A percentile compares a stretch with the other conserved stretches of the same genome.
Evolutionary conservation across 2,329 filamentous ascomycete genomes (phyloP).

Genomic region (Huntiella savannae): DNA sequence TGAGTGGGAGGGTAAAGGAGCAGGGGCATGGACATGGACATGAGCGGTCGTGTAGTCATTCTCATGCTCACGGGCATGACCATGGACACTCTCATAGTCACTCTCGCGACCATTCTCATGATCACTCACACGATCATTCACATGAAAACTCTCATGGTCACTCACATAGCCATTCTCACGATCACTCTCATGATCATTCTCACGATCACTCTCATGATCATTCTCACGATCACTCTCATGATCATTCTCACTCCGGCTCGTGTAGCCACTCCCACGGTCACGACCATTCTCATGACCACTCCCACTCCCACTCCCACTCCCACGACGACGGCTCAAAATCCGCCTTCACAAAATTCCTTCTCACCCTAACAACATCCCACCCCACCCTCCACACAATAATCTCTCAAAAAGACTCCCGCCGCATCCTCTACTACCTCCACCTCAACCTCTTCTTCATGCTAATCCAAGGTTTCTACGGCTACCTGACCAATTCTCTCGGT

Average conservation of each 20-base stretch:
- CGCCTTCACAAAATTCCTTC: constrained; percentile 49
- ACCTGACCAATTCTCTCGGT: constrained; percentile 78
- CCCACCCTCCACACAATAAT: constrained; percentile 74
- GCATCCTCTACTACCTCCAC: constrained; percentile 95
- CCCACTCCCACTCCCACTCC: constrained; percentile 16
- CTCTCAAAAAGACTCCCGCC: constrained; percentile 74
- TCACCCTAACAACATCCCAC: constrained; percentile 49
- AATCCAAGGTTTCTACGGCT: constrained; percentile 85
- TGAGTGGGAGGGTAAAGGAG: background rate
- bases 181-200: constrained; percentile 15
- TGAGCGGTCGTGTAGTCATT: background rate
- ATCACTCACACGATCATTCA: constrained; percentile 17
- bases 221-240: constrained; percentile 16
- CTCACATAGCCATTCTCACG: constrained; percentile 15
- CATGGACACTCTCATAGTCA: constrained; percentile 3
- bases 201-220: constrained; percentile 16
- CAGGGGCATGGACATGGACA: constrained; percentile 1
- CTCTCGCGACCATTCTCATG: constrained; percentile 12
- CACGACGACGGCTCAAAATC: constrained; percentile 24
- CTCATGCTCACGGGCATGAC: background rate
- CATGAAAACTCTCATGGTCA: constrained; percentile 16
- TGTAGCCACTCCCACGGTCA: constrained; percentile 12
- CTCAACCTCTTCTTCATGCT: constrained; percentile 92
- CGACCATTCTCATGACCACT: background rate
- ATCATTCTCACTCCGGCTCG: constrained; percentile 3